Conservation (phyloP, 345 rosid genomes). For the Melastoma malabathricum region DNA sequence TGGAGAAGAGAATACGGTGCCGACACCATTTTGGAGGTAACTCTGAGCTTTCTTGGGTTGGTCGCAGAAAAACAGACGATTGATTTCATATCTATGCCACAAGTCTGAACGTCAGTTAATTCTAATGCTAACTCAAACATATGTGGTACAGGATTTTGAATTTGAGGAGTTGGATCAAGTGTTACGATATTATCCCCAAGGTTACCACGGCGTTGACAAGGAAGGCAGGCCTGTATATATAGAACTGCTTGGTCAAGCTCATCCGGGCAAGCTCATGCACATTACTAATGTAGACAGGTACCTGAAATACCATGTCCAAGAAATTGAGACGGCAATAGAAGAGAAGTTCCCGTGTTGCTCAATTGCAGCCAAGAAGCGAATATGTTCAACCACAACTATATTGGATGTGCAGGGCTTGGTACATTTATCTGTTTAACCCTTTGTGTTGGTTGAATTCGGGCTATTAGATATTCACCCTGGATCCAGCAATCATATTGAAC, state of each 20-base stretch:
- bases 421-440: slow-evolving; percentile 11
- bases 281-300: slow-evolving; percentile 71
- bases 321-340: slow-evolving; percentile 73
- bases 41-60: background rate
- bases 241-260: slow-evolving; percentile 90
- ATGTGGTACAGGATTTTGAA: slow-evolving; percentile 36
- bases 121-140: no score
- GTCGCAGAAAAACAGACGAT: no score
- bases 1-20: slow-evolving; percentile 89
- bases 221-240: slow-evolving; percentile 95
- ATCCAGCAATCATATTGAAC: background rate
- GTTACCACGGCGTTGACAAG: slow-evolving; percentile 95
- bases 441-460: no score
- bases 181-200: slow-evolving; percentile 84
- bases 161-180: slow-evolving; percentile 89
- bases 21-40: slow-evolving; percentile 75
- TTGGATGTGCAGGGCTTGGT: slow-evolving; percentile 94
- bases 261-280: slow-evolving; percentile 71
- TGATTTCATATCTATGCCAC: no score
- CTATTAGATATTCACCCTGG: no score
- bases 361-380: slow-evolving; percentile 64
- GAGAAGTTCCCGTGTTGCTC: slow-evolving; percentile 96
- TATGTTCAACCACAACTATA: slow-evolving; percentile 72
- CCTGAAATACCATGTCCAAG: slow-evolving; percentile 86
- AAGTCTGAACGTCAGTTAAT: no score